Evolutionary conservation across 305 asterid genomes (phyloP).

Genomic region (Rubia peregrina): DNA sequence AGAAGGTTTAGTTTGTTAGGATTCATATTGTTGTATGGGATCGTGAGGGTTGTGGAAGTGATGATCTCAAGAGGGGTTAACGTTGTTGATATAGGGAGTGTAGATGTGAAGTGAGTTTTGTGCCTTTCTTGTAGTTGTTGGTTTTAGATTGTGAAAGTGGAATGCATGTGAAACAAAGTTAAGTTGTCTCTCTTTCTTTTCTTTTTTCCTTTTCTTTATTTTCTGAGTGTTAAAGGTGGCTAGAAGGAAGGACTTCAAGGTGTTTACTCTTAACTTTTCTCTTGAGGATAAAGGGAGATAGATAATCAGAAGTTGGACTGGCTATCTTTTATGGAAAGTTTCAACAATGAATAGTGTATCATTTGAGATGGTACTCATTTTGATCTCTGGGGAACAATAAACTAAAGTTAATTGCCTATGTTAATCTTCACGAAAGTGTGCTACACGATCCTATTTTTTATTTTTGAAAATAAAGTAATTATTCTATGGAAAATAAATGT

Average conservation of each 20-base stretch:
- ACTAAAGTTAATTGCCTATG: background rate
- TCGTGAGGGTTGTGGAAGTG: slow-evolving; percentile 11
- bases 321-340: slow-evolving; percentile 42
- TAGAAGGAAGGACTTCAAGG: slow-evolving; percentile 13
- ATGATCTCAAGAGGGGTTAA: slow-evolving; percentile 28
- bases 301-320: slow-evolving; percentile 62
- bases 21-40: slow-evolving; percentile 4
- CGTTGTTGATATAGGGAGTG: slow-evolving; percentile 8
- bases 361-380: background rate
- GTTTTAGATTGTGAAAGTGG: slow-evolving; percentile 72
- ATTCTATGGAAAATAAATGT: background rate
- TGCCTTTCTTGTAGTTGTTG: slow-evolving; percentile 74
- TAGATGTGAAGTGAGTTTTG: slow-evolving; percentile 38
- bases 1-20: background rate
- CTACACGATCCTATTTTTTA: background rate
- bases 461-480: background rate
- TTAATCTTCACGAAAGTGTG: background rate
- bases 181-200: slow-evolving; percentile 56
- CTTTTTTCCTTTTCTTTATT: background rate
- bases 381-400: background rate
- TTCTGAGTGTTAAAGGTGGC: slow-evolving; percentile 12
- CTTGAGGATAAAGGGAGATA: slow-evolving; percentile 41
- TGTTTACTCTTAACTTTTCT: slow-evolving; percentile 18
- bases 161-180: slow-evolving; percentile 89
- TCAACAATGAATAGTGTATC: slow-evolving; percentile 9